These are phyloP conservation scores for Euphorbia lathyris DNA, from an alignment of 345 rosid species.

Conservation along the genomic window DNA sequence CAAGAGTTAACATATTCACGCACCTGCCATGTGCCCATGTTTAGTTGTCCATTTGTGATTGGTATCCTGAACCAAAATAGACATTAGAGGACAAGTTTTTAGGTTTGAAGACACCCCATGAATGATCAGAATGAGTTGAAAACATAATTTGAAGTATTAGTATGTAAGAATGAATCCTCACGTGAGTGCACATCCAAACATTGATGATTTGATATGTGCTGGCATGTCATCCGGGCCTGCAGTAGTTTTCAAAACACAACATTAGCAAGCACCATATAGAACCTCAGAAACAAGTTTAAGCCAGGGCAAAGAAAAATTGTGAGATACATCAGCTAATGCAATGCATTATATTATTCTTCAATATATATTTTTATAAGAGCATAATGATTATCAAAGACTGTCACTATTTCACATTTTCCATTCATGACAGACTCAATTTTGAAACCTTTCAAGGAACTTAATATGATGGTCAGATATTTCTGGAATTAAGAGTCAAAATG, in stretches of 20 bases:
- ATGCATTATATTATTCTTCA: not conserved
- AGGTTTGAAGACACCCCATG: not conserved
- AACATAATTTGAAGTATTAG: not conserved
- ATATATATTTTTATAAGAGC: not conserved
- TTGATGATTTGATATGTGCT: constrained; percentile 90
- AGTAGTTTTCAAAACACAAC: constrained; percentile 18
- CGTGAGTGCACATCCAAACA: constrained; percentile 89
- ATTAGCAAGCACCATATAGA: constrained; percentile 4
- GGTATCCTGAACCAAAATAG: constrained; percentile 59
- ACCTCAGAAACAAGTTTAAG: not conserved
- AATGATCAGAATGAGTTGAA: not conserved
- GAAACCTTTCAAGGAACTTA: no score
- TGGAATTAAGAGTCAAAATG: no score
- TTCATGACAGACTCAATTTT: not conserved
- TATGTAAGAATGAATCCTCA: constrained; percentile 31
- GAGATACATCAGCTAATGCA: not conserved
- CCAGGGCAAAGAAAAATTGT: not conserved
- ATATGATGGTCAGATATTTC: no score
- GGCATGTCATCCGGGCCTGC: constrained; percentile 99
- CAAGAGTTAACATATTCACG: not conserved
- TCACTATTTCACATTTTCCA: not conserved
- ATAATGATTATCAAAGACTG: not conserved
- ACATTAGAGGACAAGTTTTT: constrained; percentile 5
- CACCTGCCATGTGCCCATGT: constrained; percentile 99
- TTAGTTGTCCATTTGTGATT: constrained; percentile 73